Base-by-base conservation (phyloP, 345 rosid species). In the Sisymbrium altissimum region DNA sequence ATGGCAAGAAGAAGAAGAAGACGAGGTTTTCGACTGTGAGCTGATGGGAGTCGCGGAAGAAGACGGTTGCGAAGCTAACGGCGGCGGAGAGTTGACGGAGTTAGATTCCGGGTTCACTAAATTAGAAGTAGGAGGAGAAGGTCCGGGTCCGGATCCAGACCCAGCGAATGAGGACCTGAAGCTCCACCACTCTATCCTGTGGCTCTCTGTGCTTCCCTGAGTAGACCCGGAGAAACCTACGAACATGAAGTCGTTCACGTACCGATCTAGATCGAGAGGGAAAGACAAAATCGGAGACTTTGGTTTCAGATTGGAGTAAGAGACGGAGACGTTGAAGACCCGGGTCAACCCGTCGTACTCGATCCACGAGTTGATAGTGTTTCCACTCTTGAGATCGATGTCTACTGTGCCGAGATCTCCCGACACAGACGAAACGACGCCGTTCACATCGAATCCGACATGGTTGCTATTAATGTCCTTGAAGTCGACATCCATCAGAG, bases 151-250 rank as follows among this genome's bases (percentile, higher is more conserved):
- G 38, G 64, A 44, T 40, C 68, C 68, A 0, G 72, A 84, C 53
- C 79, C 89, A n/a, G n/a, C n/a, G 75, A 88, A 87, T 1, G 91
- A 81, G 10, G 95, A 87, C 43, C 81, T 87, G 66, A 92, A 92
- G 62, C 97, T 88, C 98, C 98, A 92, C 98, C 96, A 92, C 25
- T 90, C 96, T 10, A 92, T 85, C 64, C 70, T 88, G 70, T 92
- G 98, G 30, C 74, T 74, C 84, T 92, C 98, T 39, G 98, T 92
- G 48, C 98, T 92, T 14, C 98, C 97, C 70, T 92, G 95, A 15
- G 97, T 92, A 2, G 98, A 92, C 13, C 91, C 98, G 33, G 96
- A 82, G 78, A 92, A 92, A 10, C 98, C 98, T 4, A 92, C 93
- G 65, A 80, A 92, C 98, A 92, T 90, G 68, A 90, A 86, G 43